Percentiles rank a stretch among this genome's conserved stretches.
Evolutionary conservation across 2,329 filamentous ascomycete genomes (phyloP).

Genomic region (Calonectria crousiana): DNA sequence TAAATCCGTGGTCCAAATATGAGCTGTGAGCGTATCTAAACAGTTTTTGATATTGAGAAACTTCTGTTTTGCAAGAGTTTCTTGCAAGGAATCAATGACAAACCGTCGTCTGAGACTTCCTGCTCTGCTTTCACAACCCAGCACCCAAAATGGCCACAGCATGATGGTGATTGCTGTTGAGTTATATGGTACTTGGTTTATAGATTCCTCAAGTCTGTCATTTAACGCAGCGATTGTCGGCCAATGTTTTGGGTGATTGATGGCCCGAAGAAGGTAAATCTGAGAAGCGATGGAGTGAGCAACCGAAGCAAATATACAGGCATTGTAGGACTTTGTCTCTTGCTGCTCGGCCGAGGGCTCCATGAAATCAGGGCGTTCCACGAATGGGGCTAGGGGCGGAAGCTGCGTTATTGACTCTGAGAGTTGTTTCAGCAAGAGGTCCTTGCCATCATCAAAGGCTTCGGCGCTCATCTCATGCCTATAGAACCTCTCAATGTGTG

Average conservation of each 20-base stretch:
- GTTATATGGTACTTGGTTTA: not conserved
- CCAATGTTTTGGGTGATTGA: not conserved
- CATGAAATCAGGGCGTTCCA: not conserved
- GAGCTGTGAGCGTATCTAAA: not conserved
- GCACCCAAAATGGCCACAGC: conserved; percentile 23
- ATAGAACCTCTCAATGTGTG: not conserved
- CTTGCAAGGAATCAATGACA: not conserved
- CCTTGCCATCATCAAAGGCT: not conserved
- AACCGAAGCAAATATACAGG: not conserved
- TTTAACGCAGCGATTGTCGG: not conserved
- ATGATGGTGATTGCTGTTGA: conserved; percentile 20
- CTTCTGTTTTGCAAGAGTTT: not conserved
- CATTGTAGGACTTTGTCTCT: not conserved
- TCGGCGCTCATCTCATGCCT: not conserved
- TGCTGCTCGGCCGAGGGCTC: not conserved
- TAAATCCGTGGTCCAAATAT: not conserved
- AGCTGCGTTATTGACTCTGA: not conserved
- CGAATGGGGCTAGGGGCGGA: not conserved
- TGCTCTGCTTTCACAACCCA: conserved; percentile 14
- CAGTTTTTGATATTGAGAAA: conserved; percentile 6
- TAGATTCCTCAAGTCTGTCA: not conserved
- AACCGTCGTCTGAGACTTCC: not conserved
- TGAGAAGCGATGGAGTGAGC: not conserved
- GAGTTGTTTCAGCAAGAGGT: not conserved
- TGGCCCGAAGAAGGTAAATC: not conserved